Percentiles rank a stretch among this genome's conserved stretches.
These are phyloP conservation scores for Neofusicoccum sp. DNA, from an alignment of 2,329 filamentous ascomycete genomes.

Conservation along the genomic window DNA sequence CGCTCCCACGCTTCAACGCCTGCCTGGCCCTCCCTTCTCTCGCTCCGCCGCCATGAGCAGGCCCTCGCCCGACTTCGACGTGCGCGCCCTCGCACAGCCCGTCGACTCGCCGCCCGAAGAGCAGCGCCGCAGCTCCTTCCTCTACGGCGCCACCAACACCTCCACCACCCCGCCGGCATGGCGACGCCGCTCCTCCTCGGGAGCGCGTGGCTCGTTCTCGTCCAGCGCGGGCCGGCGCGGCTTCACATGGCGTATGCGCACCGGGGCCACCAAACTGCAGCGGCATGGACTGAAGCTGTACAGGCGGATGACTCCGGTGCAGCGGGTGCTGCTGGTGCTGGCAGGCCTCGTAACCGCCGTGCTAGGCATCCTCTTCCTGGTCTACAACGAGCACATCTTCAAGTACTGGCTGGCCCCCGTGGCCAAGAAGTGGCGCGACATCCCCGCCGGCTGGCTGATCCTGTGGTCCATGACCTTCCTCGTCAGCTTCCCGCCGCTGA, in stretches of 20 bases:
- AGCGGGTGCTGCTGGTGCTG: constrained; percentile 62
- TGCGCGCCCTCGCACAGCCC: constrained; percentile 57
- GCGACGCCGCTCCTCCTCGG: constrained; percentile 50
- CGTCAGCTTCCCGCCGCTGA: constrained; percentile 82
- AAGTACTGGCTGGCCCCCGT: constrained; percentile 66
- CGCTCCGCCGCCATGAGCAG: constrained; percentile 32
- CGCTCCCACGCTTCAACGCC: not conserved
- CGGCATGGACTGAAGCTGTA: constrained; percentile 54
- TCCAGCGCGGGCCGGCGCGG: constrained; percentile 33
- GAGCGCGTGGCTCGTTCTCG: constrained; percentile 21
- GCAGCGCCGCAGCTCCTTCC: constrained; percentile 33
- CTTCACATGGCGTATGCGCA: constrained; percentile 45
- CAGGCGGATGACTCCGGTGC: constrained; percentile 59
- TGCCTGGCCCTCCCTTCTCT: not conserved
- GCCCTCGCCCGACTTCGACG: constrained; percentile 49
- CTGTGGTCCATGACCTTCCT: constrained; percentile 74
- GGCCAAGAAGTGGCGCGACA: constrained; percentile 74
- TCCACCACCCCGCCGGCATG: constrained; percentile 49
- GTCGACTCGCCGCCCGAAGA: constrained; percentile 54
- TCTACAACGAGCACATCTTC: constrained; percentile 83
- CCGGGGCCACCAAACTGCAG: constrained; percentile 48
- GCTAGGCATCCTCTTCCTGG: constrained; percentile 67
- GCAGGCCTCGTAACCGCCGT: constrained; percentile 56
- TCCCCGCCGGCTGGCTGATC: constrained; percentile 72
- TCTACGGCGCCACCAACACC: not conserved